Conservation (phyloP, 2,329 filamentous ascomycete genomes). For the Dactylellina cionopaga region DNA sequence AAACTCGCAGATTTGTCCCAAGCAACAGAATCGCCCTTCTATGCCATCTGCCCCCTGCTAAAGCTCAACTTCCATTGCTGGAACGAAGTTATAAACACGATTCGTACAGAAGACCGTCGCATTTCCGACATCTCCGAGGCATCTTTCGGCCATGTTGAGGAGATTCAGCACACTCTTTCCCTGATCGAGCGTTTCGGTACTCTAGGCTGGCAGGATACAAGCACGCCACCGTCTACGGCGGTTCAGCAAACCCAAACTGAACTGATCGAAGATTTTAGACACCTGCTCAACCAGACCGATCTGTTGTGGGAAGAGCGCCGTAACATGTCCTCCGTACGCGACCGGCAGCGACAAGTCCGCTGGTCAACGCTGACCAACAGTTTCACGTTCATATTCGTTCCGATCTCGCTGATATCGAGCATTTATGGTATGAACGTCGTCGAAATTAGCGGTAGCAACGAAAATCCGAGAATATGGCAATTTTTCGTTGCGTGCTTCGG, state of each 20-base stretch:
- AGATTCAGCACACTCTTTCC: conserved; percentile 55
- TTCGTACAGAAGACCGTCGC: conserved; percentile 56
- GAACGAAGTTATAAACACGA: conserved; percentile 57
- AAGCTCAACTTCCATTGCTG: conserved; percentile 57
- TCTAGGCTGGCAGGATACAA: conserved; percentile 52
- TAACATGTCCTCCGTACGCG: conserved; percentile 54
- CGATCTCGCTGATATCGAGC: conserved; percentile 56
- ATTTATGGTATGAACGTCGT: conserved; percentile 58
- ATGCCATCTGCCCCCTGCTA: conserved; percentile 55
- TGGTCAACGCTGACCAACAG: conserved; percentile 54
- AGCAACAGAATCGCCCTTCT: conserved; percentile 55
- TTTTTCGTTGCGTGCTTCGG: conserved; percentile 56
- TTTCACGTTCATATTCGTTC: conserved; percentile 57
- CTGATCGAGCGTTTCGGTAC: conserved; percentile 56
- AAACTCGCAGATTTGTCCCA: conserved; percentile 50
- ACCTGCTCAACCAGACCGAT: conserved; percentile 57
- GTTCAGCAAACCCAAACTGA: conserved; percentile 22
- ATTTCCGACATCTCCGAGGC: conserved; percentile 57
- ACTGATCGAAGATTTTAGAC: conserved; percentile 57
- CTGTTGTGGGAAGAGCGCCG: conserved; percentile 56
- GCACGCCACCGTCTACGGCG: not conserved
- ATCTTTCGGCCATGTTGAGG: conserved; percentile 57
- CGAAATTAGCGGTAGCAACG: conserved; percentile 53
- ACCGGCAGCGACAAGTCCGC: conserved; percentile 54
- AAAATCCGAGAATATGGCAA: conserved; percentile 57